Conservation (phyloP, 23 red algal species). For the Gracilariopsis chorda region DNA sequence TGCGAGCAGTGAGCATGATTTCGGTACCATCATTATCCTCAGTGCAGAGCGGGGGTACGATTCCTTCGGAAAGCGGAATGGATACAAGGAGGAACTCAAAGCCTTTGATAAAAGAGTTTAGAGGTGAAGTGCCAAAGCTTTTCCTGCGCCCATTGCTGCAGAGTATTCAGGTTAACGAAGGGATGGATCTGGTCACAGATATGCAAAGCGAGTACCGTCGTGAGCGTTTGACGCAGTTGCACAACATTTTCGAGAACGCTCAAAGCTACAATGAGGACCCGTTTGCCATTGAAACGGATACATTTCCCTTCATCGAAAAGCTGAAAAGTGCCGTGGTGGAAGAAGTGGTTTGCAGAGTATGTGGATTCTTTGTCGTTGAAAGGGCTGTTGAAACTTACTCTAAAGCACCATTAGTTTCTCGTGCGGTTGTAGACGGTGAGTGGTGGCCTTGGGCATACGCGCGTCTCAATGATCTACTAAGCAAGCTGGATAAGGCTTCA, state of each 20-base stretch:
- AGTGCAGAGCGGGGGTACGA: background rate
- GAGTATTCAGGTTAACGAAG: slow-evolving; percentile 32
- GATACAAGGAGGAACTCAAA: background rate
- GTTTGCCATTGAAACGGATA: background rate
- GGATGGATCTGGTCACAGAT: slow-evolving; percentile 43
- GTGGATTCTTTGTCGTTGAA: slow-evolving; percentile 44
- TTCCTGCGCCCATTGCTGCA: slow-evolving; percentile 33
- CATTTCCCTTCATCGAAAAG: background rate
- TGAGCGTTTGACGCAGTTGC: slow-evolving; percentile 15
- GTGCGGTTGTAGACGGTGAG: slow-evolving; percentile 36
- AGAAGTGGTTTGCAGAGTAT: slow-evolving; percentile 22
- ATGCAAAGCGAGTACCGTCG: slow-evolving; percentile 48
- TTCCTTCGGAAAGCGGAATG: background rate
- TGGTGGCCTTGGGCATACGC: slow-evolving; percentile 43
- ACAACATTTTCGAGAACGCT: background rate
- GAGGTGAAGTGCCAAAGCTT: slow-evolving; percentile 24
- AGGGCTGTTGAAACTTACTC: slow-evolving; percentile 30
- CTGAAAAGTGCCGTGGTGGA: slow-evolving; percentile 21
- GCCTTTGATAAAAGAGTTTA: slow-evolving; percentile 3
- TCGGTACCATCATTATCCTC: background rate
- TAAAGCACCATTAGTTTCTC: background rate
- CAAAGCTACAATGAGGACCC: slow-evolving; percentile 2
- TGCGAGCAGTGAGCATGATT: background rate
- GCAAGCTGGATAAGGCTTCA: slow-evolving; percentile 4
- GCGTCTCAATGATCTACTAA: background rate